Conservation (phyloP, 148 eudicot species). For the Fagopyrum tataricum region DNA sequence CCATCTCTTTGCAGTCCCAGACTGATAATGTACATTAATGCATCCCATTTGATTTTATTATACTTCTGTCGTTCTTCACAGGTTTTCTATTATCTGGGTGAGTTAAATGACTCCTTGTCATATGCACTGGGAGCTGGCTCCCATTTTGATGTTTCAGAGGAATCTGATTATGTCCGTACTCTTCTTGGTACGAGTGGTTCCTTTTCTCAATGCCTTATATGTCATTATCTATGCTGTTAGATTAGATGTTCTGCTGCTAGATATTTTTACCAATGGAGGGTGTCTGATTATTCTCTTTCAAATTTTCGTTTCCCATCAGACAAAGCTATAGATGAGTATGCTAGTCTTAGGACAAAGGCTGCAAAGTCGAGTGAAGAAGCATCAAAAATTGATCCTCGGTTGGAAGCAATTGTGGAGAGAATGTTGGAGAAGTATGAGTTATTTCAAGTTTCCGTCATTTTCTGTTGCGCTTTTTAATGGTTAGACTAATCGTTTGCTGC, state of each 20-base stretch:
- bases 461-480: background rate
- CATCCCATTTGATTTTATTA: background rate
- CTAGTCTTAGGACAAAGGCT: conserved; percentile 66
- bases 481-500: conserved; percentile 6
- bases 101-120: conserved; percentile 84
- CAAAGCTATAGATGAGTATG: conserved; percentile 96
- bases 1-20: background rate
- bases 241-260: background rate
- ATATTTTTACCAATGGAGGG: background rate
- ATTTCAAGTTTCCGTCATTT: background rate
- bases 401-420: conserved; percentile 95
- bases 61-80: conserved; percentile 18
- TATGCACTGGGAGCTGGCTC: conserved; percentile 97
- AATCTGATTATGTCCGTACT: conserved; percentile 87
- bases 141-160: conserved; percentile 91
- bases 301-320: conserved; percentile 33
- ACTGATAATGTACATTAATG: background rate
- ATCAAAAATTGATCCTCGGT: conserved; percentile 62
- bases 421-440: conserved; percentile 83
- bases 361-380: conserved; percentile 59
- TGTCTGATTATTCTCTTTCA: conserved; percentile 2
- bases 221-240: background rate
- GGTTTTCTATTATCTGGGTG: conserved; percentile 86
- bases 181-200: conserved; percentile 57
- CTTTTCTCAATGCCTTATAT: background rate